Evolutionary conservation across 352 stramenopile species (phyloP).

Genomic region (Pythium myriotylum): DNA sequence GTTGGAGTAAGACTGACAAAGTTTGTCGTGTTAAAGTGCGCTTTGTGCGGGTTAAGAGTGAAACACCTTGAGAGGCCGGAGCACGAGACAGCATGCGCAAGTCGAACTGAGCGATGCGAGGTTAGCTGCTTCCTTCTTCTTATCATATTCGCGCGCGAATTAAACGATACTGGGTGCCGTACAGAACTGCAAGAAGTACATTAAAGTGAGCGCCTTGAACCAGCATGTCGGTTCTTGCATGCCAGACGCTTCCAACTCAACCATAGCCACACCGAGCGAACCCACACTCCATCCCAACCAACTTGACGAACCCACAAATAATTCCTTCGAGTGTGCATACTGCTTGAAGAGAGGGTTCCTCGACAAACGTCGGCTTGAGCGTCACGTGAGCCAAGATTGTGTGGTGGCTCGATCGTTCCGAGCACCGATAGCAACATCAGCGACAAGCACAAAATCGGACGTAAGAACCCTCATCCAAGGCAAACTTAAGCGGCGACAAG

Average conservation of each 20-base stretch:
- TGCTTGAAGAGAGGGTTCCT: constrained; percentile 39
- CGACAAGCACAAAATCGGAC: background rate
- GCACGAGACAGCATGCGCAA: constrained; percentile 50
- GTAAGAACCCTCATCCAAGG: constrained; percentile 19
- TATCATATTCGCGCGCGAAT: background rate
- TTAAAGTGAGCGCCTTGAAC: constrained; percentile 46
- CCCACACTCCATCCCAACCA: constrained; percentile 1
- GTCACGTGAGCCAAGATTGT: constrained; percentile 42
- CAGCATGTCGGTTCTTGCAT: constrained; percentile 19
- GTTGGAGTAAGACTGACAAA: background rate
- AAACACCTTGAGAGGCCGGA: constrained; percentile 35
- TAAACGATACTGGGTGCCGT: background rate
- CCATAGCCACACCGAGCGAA: background rate
- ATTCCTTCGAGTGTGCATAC: constrained; percentile 41
- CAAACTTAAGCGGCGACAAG: constrained; percentile 17
- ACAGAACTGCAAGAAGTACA: constrained; percentile 49
- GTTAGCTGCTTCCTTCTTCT: constrained; percentile 20
- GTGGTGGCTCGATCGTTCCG: constrained; percentile 43
- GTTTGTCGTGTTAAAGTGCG: constrained; percentile 30
- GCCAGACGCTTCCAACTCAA: constrained; percentile 3
- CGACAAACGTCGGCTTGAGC: constrained; percentile 28
- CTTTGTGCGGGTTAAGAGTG: constrained; percentile 51
- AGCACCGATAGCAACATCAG: background rate
- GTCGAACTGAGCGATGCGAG: constrained; percentile 57
- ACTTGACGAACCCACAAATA: background rate